A percentile compares a stretch with the other conserved stretches of the same genome.
Evolutionary conservation across 2,329 filamentous ascomycete genomes (phyloP).

Genomic region (Colletotrichum sp.): DNA sequence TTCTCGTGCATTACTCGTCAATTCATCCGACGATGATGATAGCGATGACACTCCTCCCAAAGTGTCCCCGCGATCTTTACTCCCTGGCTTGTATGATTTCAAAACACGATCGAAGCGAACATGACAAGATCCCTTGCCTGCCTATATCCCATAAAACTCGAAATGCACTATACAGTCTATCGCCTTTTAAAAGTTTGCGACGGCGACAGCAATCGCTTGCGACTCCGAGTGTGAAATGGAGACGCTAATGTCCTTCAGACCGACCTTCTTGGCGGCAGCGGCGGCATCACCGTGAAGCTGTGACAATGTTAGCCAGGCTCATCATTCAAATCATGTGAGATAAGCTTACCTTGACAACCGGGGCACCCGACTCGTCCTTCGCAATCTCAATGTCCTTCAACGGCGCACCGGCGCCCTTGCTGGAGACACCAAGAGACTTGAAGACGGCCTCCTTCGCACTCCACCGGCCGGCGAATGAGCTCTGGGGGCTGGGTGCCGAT

Average conservation of each 20-base stretch:
- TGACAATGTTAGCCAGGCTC: slow-evolving; percentile 40
- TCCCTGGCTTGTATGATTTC: slow-evolving; percentile 19
- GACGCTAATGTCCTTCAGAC: slow-evolving; percentile 86
- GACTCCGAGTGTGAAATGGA: slow-evolving; percentile 96
- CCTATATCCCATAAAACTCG: slow-evolving; percentile 18
- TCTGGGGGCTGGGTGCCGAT: slow-evolving; percentile 78
- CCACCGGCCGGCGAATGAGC: slow-evolving; percentile 95
- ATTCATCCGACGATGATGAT: slow-evolving; percentile 17
- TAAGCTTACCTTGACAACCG: slow-evolving; percentile 78
- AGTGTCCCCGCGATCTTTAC: slow-evolving; percentile 17
- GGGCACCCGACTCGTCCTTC: slow-evolving; percentile 81
- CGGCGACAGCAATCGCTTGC: slow-evolving; percentile 93
- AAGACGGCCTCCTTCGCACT: slow-evolving; percentile 98
- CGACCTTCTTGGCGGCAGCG: slow-evolving; percentile 80
- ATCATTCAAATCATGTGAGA: not conserved
- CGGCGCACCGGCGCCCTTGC: slow-evolving; percentile 86
- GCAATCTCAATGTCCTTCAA: slow-evolving; percentile 95
- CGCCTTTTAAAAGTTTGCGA: slow-evolving; percentile 71
- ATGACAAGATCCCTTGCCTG: slow-evolving; percentile 21
- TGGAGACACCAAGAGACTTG: slow-evolving; percentile 88
- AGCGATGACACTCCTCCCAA: slow-evolving; percentile 21
- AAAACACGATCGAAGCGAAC: slow-evolving; percentile 22
- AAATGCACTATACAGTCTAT: slow-evolving; percentile 18
- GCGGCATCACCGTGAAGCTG: slow-evolving; percentile 89
- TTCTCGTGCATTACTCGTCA: slow-evolving; percentile 20